These are phyloP conservation scores for Alopecurus myosuroides DNA, from an alignment of 176 grass and related monocot species.

Conservation along the genomic window DNA sequence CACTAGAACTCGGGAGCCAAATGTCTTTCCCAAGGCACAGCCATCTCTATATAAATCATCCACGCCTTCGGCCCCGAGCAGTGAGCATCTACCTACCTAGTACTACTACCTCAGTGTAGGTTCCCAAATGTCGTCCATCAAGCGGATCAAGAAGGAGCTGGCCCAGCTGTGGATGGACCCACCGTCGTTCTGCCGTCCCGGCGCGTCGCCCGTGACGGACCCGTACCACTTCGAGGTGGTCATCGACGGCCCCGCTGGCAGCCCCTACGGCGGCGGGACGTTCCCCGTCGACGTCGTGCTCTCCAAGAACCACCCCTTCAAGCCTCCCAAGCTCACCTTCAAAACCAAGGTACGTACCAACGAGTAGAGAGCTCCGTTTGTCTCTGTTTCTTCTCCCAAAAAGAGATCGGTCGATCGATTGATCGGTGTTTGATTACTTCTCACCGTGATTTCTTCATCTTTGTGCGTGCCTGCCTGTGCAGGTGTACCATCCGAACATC, in stretches of 20 bases:
- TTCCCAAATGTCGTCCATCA: neutral
- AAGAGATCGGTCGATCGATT: neutral
- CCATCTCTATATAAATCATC: neutral
- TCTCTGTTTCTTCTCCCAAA: neutral
- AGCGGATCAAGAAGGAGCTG: conserved; percentile 20
- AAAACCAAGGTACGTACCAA: conserved; percentile 16
- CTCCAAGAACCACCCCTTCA: neutral
- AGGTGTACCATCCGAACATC: conserved; percentile 8
- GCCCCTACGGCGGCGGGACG: conserved; percentile 36
- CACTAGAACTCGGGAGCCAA: too few species aligned
- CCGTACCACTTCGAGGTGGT: conserved; percentile 31
- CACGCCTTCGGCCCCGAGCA: neutral
- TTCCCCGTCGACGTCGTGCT: conserved; percentile 14
- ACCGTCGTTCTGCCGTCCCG: conserved; percentile 20
- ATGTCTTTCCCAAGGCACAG: too few species aligned
- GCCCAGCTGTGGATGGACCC: neutral
- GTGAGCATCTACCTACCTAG: neutral
- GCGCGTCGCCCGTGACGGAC: conserved; percentile 12
- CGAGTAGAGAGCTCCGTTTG: neutral
- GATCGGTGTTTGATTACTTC: neutral
- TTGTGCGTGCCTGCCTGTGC: neutral
- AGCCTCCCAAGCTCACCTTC: conserved; percentile 23
- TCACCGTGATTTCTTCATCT: neutral
- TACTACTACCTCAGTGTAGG: neutral
- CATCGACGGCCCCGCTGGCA: conserved; percentile 31